Percentiles rank a stretch among this genome's conserved stretches.
Evolutionary conservation across 306 rosid genomes (phyloP).

Genomic region (Myrica gale): DNA sequence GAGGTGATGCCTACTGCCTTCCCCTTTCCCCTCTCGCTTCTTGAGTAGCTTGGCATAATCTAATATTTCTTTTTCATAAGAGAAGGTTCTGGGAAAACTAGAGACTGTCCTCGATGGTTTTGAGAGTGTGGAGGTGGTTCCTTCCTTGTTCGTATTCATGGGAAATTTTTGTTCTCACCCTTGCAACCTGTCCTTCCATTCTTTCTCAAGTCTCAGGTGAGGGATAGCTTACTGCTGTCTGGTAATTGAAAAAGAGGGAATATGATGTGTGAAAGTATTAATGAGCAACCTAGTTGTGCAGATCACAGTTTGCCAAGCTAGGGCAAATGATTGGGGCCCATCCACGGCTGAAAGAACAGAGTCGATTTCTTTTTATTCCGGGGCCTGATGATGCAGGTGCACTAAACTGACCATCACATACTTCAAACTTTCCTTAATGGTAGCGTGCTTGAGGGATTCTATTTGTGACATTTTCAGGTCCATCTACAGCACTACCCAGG

Average conservation of each 20-base stretch:
- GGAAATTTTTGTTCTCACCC: conserved; percentile 89
- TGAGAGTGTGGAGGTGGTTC: conserved; percentile 77
- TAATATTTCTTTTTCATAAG: conserved; percentile 45
- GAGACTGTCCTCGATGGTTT: conserved; percentile 67
- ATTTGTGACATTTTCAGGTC: conserved; percentile 43
- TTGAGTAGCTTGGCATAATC: conserved; percentile 27
- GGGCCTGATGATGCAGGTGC: conserved; percentile 96
- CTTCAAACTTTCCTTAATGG: conserved; percentile 1
- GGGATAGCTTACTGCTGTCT: conserved; percentile 25
- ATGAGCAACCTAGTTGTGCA: conserved; percentile 35
- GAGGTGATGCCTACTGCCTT: conserved; percentile 55
- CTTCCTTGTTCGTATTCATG: conserved; percentile 89
- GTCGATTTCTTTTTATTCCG: conserved; percentile 83
- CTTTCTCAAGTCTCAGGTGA: conserved; percentile 77
- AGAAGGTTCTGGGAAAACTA: conserved; percentile 80
- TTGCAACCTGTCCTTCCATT: conserved; percentile 73
- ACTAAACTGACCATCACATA: conserved; percentile 15
- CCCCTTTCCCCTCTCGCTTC: not conserved
- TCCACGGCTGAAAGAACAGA: conserved; percentile 61
- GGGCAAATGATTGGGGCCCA: conserved; percentile 75
- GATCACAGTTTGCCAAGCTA: conserved; percentile 78
- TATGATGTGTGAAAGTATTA: conserved; percentile 11
- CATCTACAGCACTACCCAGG: conserved; percentile 77
- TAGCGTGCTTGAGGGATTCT: conserved; percentile 1
- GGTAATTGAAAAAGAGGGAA: not conserved